Conservation (phyloP, 495 filamentous ascomycete genomes). For the Achaetomiella virescens region DNA sequence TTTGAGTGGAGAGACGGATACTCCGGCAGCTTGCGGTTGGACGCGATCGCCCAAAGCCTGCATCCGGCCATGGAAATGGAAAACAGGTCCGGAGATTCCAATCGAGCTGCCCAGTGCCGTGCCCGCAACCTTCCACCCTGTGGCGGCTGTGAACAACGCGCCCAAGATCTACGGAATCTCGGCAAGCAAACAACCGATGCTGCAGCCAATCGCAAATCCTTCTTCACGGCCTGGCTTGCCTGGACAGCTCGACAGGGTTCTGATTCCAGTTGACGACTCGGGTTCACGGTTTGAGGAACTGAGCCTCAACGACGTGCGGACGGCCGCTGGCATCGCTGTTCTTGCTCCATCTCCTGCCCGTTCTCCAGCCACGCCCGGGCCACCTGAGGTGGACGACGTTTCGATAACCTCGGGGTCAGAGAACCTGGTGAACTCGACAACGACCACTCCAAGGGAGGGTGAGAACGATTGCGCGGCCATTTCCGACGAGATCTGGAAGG, state of each 20-base stretch:
- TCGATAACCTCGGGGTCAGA: background rate
- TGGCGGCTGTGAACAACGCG: too few species aligned
- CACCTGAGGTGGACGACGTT: background rate
- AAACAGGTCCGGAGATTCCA: conserved; percentile 19
- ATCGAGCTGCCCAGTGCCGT: conserved; percentile 20
- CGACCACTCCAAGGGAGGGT: background rate
- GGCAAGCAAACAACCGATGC: too few species aligned
- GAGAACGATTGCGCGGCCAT: background rate
- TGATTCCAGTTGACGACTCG: background rate
- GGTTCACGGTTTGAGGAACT: too few species aligned
- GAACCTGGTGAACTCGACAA: conserved; percentile 1
- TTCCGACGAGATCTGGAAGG: background rate
- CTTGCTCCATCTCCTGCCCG: background rate
- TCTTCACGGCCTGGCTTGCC: background rate
- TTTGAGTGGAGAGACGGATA: conserved; percentile 21
- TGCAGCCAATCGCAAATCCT: background rate
- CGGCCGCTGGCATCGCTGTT: background rate
- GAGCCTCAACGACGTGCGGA: background rate
- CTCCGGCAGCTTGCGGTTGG: conserved; percentile 8
- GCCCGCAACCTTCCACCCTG: conserved; percentile 11
- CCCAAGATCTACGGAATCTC: too few species aligned
- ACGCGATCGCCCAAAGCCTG: conserved; percentile 17
- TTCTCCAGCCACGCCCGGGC: background rate
- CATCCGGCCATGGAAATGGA: conserved; percentile 19
- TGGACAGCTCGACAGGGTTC: too few species aligned